phyloP scores from a whole-genome alignment of 1,139 yeast species.

The Pichia sp. region DNA sequence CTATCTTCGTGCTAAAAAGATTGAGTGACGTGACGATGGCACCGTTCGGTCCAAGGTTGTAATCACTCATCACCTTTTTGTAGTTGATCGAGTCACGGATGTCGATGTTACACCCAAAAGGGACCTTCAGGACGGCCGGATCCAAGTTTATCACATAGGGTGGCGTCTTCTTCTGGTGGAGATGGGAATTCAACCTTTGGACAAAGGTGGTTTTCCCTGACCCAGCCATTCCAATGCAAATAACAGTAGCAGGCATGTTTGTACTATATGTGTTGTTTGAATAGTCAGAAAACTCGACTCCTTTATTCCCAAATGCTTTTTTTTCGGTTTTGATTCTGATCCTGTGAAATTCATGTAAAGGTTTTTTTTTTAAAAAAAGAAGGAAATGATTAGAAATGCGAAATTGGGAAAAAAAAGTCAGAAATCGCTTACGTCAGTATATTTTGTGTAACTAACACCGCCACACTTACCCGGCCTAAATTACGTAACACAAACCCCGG shows the following conservation, averaged over 20 bases:
- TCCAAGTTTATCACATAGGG: constrained; percentile 92
- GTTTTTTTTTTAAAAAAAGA: neutral
- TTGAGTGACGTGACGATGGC: constrained; percentile 95
- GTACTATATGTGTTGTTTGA: neutral
- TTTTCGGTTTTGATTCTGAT: no score
- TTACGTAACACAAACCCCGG: no score
- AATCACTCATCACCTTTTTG: constrained; percentile 90
- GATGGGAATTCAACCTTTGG: constrained; percentile 88
- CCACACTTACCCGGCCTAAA: neutral
- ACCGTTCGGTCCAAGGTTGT: constrained; percentile 95
- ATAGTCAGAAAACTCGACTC: no score
- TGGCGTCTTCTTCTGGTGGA: constrained; percentile 65
- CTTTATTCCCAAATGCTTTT: no score
- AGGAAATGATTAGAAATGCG: neutral
- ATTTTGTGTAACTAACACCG: neutral
- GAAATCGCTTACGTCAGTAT: neutral
- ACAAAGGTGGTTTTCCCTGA: constrained; percentile 97
- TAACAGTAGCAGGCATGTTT: constrained; percentile 51
- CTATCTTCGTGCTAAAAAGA: constrained; percentile 89
- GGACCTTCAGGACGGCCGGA: constrained; percentile 92
- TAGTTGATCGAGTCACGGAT: constrained; percentile 95
- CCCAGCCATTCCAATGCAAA: constrained; percentile 97
- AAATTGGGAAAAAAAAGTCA: no score
- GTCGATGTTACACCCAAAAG: constrained; percentile 92
- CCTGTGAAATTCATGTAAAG: neutral